Evolutionary conservation across 768 basidiomycete species (phyloP), one percentile per base, ranked within the genome.

Genomic region (Mycena latifolia): DNA sequence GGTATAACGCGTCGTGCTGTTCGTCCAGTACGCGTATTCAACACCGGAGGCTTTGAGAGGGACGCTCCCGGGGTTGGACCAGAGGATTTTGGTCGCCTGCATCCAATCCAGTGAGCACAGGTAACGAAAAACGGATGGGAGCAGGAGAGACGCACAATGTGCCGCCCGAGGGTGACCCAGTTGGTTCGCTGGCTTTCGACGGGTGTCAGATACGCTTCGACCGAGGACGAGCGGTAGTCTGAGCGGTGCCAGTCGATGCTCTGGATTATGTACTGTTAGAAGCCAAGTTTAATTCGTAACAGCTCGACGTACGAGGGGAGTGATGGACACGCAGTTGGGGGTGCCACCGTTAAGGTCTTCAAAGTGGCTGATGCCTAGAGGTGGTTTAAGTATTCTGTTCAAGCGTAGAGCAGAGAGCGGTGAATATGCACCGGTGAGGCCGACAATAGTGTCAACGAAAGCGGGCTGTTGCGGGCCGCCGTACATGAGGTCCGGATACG

Each of bases 221-320:
- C 84, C 0, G 87, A 86, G 0, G 86, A 88, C 5, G 86, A 85
- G 15, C 88, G 82, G 61, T 86, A 83, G 65, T 86, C 86, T 14
- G 69, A 66, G 39, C 84, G 80, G 65, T 82, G 81, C 80, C 81
- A 83, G 71, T 84, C 80, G n/a, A 87, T 80, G 10, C 73, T 79
- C 82, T 85, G 63, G 8, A 18, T 33, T 18, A 5, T 22, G 39
- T 20, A 29, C 35, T 25, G 20, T 43, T 45, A 35, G 48, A 57
- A 15, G 10, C 22, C 12, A 39, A 10, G 22, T 20, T 50, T 22
- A 56, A 52, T 15, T 31, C 3, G 14, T n/a, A 25, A 24, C 43
- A 22, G 51, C 22, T 47, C 15, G 45, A 72, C 80, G 55, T 59
- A 85, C 86, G 22, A 85, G 72, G 5, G 87, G 88, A 11, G 85